Percentiles rank a stretch among this genome's conserved stretches.
phyloP scores from a whole-genome alignment of 23 red algal species.

The Agarophyton chilense region DNA sequence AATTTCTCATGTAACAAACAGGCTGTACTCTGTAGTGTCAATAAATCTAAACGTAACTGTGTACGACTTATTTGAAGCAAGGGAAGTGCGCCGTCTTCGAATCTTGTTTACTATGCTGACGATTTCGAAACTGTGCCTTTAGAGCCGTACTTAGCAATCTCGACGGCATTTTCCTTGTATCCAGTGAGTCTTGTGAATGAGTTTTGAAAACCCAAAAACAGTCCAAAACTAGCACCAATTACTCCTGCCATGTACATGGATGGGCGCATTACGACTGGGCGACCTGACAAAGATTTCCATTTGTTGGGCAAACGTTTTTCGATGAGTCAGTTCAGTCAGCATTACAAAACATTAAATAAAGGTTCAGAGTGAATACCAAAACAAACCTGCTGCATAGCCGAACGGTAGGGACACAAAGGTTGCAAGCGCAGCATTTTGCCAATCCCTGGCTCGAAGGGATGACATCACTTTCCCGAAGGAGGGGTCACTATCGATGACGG shows the following conservation, averaged over 20 bases:
- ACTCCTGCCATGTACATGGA: conserved; percentile 54
- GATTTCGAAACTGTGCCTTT: background rate
- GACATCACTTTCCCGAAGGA: conserved; percentile 49
- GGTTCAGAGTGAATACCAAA: background rate
- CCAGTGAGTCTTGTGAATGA: conserved; percentile 59
- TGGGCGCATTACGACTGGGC: conserved; percentile 59
- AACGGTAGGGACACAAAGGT: conserved; percentile 42
- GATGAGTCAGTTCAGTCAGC: background rate
- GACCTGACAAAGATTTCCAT: conserved; percentile 5
- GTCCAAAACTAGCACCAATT: conserved; percentile 46
- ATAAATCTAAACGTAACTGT: conserved; percentile 38
- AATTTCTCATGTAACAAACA: conserved; percentile 47
- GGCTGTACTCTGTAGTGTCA: conserved; percentile 17
- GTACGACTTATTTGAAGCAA: background rate
- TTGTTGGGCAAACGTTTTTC: background rate
- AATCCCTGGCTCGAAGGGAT: conserved; percentile 58
- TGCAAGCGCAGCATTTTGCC: conserved; percentile 54
- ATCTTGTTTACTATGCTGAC: conserved; percentile 12
- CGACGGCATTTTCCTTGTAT: conserved; percentile 36
- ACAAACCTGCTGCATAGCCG: conserved; percentile 69
- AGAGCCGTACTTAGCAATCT: conserved; percentile 40
- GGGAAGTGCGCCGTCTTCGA: background rate
- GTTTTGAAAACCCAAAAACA: conserved; percentile 57
- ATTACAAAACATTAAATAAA: background rate
- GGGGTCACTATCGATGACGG: conserved; percentile 48